These are phyloP conservation scores for Jaltomata sinuosa DNA, from an alignment of 257 asterid genomes.

Conservation along the genomic window DNA sequence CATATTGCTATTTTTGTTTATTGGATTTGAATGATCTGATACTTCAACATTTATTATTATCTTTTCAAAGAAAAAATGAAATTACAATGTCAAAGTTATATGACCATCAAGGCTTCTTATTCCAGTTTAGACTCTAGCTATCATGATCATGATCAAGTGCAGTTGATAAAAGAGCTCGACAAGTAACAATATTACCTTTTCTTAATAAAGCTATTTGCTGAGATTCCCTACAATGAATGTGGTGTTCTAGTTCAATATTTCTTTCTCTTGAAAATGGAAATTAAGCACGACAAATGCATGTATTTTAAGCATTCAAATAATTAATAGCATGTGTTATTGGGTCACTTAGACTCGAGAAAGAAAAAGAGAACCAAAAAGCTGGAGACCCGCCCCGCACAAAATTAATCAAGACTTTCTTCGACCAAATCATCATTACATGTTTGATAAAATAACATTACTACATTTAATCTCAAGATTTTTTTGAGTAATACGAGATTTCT, in stretches of 20 bases:
- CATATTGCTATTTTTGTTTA: neutral
- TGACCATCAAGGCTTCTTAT: neutral
- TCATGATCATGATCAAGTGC: neutral
- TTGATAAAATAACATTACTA: too few species aligned
- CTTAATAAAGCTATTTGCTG: neutral
- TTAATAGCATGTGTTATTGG: neutral
- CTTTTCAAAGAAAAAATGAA: neutral
- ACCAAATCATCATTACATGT: neutral
- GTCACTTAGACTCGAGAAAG: neutral
- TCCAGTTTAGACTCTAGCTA: too few species aligned
- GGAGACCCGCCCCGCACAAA: neutral
- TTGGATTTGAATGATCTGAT: neutral
- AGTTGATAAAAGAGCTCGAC: neutral
- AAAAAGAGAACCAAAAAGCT: neutral
- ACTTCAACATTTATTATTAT: neutral
- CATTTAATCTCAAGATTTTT: too few species aligned
- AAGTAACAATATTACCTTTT: neutral
- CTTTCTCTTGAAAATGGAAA: neutral
- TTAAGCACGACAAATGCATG: neutral
- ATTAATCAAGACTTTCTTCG: neutral
- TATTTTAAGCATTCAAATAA: neutral
- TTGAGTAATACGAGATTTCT: too few species aligned
- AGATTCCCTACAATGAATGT: neutral
- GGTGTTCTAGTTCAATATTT: neutral
- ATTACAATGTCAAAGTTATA: neutral